Evolutionary conservation across 768 basidiomycete genomes (phyloP), one percentile per base, ranked within the genome.

Genomic region (Boletus bicolor): DNA sequence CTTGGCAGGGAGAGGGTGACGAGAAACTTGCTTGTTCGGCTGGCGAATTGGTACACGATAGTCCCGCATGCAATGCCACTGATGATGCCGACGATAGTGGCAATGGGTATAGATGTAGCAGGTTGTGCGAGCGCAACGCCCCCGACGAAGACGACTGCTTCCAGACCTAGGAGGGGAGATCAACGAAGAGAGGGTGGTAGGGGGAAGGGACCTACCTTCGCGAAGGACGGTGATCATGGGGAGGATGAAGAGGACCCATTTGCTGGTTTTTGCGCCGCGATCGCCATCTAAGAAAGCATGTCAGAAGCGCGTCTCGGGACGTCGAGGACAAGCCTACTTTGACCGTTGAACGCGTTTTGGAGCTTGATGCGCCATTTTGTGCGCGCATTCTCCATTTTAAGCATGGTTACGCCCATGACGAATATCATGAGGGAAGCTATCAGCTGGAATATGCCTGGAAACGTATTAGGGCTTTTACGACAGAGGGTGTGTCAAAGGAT

Each of bases 331-430:
- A 4, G 64, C 79, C 38, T 57, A 84, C 86, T 60, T 54, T 81
- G 72, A 15, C 77, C 80, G 24, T 79, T 75, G 73, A 98, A 97
- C 0, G 94, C 89, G 12, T 76, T 77, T 53, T 85, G 78, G 46
- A 98, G 84, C 76, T 96, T 97, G 66, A 91, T 73, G 61, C 91
- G 83, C 96, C 96, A 99, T 72, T 91, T 93, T n/a, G 87, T 81
- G 69, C 93, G 90, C 11, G 96, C 89, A 65, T 87, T 80, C 71
- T 98, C 95, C 82, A 99, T 86, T 68, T 91, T 93, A 57, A 99
- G 83, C 89, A 98, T 95, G 36, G 89, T 87, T 38, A 98, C 66
- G 3, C 92, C 94, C 93, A 98, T 96, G 67, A 88, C 77, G 70
- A 93, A 91, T 65, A 97, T 94, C 81, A 97, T 84, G 63, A 92